Evolutionary conservation across 305 asterid species (phyloP), one percentile per base, ranked within the genome.

Genomic region (Fraxinus ornus): DNA sequence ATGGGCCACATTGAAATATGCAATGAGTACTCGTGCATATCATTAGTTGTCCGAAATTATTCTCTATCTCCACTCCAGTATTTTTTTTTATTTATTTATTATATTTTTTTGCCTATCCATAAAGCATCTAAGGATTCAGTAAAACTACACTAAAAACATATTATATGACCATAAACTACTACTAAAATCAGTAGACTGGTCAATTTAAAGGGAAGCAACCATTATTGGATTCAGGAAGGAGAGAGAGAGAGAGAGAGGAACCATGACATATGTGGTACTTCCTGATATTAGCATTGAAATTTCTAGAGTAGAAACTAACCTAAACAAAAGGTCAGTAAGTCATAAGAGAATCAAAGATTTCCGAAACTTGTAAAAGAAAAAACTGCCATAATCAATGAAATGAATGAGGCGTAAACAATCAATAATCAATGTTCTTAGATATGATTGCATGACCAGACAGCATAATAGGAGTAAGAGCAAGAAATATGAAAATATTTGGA

Each of bases 231-330:
- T 75, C 78, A 44, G 76, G 30, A 28, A 12, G 36, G 13, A 1
- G 6, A 39, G 41, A 8, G 47, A 39, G 13, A 41, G 47, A 39
- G 49, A 47, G 19, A 13, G 19, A 49, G 19, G 21, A 76, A 24
- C 33, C 26, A 47, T 32, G 19, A 26, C 21, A 36, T 52, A 75
- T 41, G 41, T 26, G 6, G 15, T 7, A 80, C 30, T 57, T 68
- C 60, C 5, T 3, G 55, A 24, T 44, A 21, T 78, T 64, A 72
- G 47, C 4, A 19, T 30, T 35, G 57, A 21, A 83, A 19, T 21
- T 32, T 62, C 74, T 74, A 73, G 79, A 5, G 55, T 19, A 71
- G 9, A n/a, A 80, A 77, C 84, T 70, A 41, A 55, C 71, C 35
- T 24, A 24, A 70, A 76, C 81, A 80, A 21, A 28, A 35, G 4